These are phyloP conservation scores for Verruconis gallopava DNA, from an alignment of 2,329 filamentous ascomycete species.

Conservation along the genomic window DNA sequence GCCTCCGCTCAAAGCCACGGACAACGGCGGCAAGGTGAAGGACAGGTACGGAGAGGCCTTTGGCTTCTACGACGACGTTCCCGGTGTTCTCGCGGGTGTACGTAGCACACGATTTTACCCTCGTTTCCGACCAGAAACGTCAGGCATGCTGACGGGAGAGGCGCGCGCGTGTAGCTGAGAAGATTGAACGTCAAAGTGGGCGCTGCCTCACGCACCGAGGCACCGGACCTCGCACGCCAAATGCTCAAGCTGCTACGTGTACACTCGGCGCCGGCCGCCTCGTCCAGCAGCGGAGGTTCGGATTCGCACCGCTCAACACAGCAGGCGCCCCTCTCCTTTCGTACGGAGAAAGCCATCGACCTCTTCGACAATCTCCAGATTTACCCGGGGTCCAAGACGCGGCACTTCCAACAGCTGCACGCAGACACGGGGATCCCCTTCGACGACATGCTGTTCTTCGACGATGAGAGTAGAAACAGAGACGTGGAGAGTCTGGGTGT, in stretches of 20 bases:
- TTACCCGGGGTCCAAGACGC: slow-evolving; percentile 67
- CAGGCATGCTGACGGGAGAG: background rate
- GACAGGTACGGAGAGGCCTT: slow-evolving; percentile 36
- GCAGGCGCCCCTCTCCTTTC: slow-evolving; percentile 18
- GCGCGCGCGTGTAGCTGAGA: slow-evolving; percentile 10
- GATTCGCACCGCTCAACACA: background rate
- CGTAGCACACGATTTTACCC: slow-evolving; percentile 7
- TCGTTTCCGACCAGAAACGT: background rate
- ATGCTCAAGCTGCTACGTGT: slow-evolving; percentile 64
- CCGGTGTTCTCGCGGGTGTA: slow-evolving; percentile 27
- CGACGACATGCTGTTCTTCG: slow-evolving; percentile 89
- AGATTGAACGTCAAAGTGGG: slow-evolving; percentile 44
- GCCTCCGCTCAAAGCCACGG: slow-evolving; percentile 48
- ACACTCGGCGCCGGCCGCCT: slow-evolving; percentile 19
- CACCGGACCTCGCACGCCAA: slow-evolving; percentile 67
- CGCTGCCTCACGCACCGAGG: slow-evolving; percentile 67
- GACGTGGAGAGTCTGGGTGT: slow-evolving; percentile 73
- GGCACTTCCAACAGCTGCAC: slow-evolving; percentile 65
- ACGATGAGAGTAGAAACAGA: slow-evolving; percentile 76
- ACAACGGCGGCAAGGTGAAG: slow-evolving; percentile 34
- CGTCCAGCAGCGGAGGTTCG: slow-evolving; percentile 10
- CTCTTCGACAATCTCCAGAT: slow-evolving; percentile 48
- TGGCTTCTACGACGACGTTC: slow-evolving; percentile 35
- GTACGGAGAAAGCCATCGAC: slow-evolving; percentile 29
- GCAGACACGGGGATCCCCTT: slow-evolving; percentile 58